These are phyloP conservation scores for Filobasidium wieringae DNA, from an alignment of 768 basidiomycete species.

Conservation along the genomic window DNA sequence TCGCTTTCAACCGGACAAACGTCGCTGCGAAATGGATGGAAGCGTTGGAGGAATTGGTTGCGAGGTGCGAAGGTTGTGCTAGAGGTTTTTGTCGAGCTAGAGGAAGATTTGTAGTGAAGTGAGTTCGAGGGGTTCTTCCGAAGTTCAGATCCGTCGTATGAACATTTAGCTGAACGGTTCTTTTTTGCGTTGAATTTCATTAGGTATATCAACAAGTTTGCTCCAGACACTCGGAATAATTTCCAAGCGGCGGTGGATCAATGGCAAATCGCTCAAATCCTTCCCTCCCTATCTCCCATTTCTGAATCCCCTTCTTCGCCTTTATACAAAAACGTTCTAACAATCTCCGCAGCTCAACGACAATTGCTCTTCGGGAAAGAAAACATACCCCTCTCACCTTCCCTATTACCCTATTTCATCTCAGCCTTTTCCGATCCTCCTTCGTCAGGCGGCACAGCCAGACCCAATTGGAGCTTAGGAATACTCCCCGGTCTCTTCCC, in stretches of 20 bases:
- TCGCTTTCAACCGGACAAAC: constrained; percentile 53
- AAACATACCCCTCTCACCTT: too few species aligned
- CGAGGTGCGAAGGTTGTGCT: constrained; percentile 59
- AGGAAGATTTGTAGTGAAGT: constrained; percentile 57
- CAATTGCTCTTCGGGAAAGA: too few species aligned
- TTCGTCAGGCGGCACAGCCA: too few species aligned
- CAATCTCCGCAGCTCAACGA: too few species aligned
- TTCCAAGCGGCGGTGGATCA: constrained; percentile 56
- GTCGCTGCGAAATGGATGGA: constrained; percentile 56
- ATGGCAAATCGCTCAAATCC: constrained; percentile 56
- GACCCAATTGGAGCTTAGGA: constrained; percentile 1
- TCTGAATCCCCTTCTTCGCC: too few species aligned
- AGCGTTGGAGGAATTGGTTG: constrained; percentile 49
- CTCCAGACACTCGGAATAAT: constrained; percentile 43
- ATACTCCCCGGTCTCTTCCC: background rate
- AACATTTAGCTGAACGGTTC: background rate
- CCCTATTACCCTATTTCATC: too few species aligned
- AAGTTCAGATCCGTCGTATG: background rate
- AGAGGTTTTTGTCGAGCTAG: constrained; percentile 56
- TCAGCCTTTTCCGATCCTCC: too few species aligned
- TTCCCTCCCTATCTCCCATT: constrained; percentile 30
- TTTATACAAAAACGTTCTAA: too few species aligned
- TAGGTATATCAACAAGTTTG: constrained; percentile 66
- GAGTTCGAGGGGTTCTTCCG: constrained; percentile 40
- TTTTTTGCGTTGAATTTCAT: constrained; percentile 4